Evolutionary conservation across 805 yeast species (phyloP).

Genomic region (Myxozyma monticola): DNA sequence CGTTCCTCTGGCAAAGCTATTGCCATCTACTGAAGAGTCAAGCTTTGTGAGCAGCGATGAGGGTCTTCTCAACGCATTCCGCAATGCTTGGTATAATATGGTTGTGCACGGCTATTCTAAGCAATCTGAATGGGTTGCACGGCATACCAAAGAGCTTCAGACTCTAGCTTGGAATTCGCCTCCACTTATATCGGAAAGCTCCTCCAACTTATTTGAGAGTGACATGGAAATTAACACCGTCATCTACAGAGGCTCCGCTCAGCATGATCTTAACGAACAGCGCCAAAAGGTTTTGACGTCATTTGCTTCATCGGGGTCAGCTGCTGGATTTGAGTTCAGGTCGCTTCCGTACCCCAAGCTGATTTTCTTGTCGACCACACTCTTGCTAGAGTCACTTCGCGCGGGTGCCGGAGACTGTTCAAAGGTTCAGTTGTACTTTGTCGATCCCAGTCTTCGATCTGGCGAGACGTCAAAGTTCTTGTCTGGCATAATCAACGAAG

Average conservation of each 20-base stretch:
- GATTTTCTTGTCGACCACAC: slow-evolving; percentile 83
- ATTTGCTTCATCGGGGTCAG: slow-evolving; percentile 45
- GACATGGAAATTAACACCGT: slow-evolving; percentile 90
- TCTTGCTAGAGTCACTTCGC: slow-evolving; percentile 75
- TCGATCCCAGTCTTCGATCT: slow-evolving; percentile 78
- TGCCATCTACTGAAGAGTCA: slow-evolving; percentile 52
- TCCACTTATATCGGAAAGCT: slow-evolving; percentile 77
- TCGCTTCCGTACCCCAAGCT: slow-evolving; percentile 69
- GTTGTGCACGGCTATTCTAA: slow-evolving; percentile 85
- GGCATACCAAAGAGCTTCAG: slow-evolving; percentile 52
- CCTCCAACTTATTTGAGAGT: slow-evolving; percentile 83
- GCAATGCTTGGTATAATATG: slow-evolving; percentile 92
- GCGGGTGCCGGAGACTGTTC: slow-evolving; percentile 81
- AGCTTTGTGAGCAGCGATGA: slow-evolving; percentile 50
- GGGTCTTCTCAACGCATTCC: slow-evolving; percentile 58
- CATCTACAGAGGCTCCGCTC: slow-evolving; percentile 83
- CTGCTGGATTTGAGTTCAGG: slow-evolving; percentile 53
- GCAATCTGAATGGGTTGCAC: slow-evolving; percentile 53
- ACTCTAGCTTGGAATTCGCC: slow-evolving; percentile 85
- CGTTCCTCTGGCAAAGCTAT: slow-evolving; percentile 69
- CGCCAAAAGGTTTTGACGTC: slow-evolving; percentile 53
- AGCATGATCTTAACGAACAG: slow-evolving; percentile 74
- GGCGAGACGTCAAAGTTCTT: slow-evolving; percentile 69
- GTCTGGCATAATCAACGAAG: slow-evolving; percentile 60
- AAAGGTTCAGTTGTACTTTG: slow-evolving; percentile 70